A percentile compares a stretch with the other conserved stretches of the same genome.
phyloP scores from a whole-genome alignment of 352 stramenopile species.

The Globisporangium paddicum region DNA sequence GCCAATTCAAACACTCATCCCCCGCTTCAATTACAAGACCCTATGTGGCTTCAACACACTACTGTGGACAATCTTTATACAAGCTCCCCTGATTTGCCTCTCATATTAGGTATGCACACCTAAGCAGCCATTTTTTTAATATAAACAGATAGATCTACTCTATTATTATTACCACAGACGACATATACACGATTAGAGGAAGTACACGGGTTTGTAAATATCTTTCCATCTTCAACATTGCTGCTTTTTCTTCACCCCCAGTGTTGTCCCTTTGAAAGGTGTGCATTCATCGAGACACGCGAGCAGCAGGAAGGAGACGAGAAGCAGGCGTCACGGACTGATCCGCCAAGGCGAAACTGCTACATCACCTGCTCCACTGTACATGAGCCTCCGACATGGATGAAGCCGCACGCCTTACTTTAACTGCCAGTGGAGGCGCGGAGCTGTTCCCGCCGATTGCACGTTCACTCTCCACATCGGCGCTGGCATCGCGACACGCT shows the following conservation, averaged over 20 bases:
- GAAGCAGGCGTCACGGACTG: not conserved
- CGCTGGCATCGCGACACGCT: not conserved
- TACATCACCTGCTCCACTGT: not conserved
- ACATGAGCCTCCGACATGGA: not conserved
- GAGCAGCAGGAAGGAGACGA: not conserved
- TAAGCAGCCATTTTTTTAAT: not conserved
- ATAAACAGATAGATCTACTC: not conserved
- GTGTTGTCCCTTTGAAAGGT: not conserved
- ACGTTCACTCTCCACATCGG: conserved; percentile 4
- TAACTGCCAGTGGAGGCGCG: not conserved
- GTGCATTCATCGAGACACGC: not conserved
- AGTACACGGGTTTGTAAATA: not conserved
- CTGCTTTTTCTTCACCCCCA: not conserved
- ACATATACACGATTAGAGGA: too few relatives aligned
- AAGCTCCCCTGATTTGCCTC: not conserved
- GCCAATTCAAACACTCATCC: not conserved
- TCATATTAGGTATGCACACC: not conserved
- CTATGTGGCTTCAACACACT: not conserved
- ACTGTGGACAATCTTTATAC: not conserved
- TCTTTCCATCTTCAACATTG: not conserved
- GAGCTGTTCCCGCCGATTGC: not conserved
- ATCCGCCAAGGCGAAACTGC: not conserved
- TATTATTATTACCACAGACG: too few relatives aligned
- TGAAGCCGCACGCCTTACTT: not conserved
- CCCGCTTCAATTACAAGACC: not conserved